Evolutionary conservation across 768 basidiomycete genomes (phyloP), one percentile per base, ranked within the genome.

Genomic region (Rhodotorula kratochvilovae): DNA sequence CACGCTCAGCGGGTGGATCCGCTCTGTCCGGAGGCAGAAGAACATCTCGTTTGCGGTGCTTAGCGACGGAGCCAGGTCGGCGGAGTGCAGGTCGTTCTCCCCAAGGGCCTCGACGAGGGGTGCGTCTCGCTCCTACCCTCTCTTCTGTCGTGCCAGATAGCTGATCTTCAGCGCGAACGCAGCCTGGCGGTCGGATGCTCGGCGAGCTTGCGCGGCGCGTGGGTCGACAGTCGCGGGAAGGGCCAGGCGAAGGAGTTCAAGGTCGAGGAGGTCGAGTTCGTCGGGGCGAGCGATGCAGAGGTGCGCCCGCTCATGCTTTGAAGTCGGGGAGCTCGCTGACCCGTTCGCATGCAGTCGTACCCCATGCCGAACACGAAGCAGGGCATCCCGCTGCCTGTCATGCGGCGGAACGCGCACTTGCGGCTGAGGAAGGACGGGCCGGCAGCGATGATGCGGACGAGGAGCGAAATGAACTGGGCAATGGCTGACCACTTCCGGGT

Each of bases 281-380:
- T 78, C 27, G 78, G 78, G 2, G 59, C 29, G n/a, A 73, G 71
- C 60, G 76, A 78, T 35, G 73, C 72, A 33, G 68, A 68, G 59
- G 77, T 74, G 45, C 46, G 68, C 55, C 12, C 46, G 39, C 45
- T 36, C 7, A 8, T 10, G 19, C 43, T 19, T 11, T 48, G 19
- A 10, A 2, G 36, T 29, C 50, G 27, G 25, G 10, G 1, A 2
- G 11, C 59, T 60, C 5, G 23, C 59, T 0, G 23, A 25, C 5
- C 36, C 7, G n/a, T 16, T 15, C 25, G 12, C 17, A 3, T 5
- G 5, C 65, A 92, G 92, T 82, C 81, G 57, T 97, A 95, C 80
- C 92, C 92, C 0, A 92, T 96, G 93, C 80, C 92, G 90, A 4
- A 92, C 94, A 62, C 94, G 80, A 97, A 96, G 79, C 88, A 97